Conservation (phyloP, 2,329 filamentous ascomycete species). For the Monosporascus cannonballus region DNA sequence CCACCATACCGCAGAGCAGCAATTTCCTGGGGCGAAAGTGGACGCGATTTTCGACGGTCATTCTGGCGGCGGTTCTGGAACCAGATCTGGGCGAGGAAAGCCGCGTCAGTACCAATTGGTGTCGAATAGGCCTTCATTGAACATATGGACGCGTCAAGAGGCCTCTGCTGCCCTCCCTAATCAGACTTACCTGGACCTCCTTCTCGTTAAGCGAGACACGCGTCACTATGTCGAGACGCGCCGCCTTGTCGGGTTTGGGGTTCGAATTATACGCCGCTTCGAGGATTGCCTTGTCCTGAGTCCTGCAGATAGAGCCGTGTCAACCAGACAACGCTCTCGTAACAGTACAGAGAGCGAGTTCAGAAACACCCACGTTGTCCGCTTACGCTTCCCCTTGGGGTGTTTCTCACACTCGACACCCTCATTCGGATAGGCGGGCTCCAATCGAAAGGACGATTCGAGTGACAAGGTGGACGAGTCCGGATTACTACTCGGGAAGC, state of each 20-base stretch:
- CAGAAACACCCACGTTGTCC: conserved; percentile 50
- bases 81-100: conserved; percentile 67
- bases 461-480: conserved; percentile 26
- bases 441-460: conserved; percentile 27
- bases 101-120: conserved; percentile 14
- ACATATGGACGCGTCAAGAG: neutral
- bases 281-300: conserved; percentile 82
- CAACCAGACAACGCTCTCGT: conserved; percentile 10
- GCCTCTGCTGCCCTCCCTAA: neutral
- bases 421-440: conserved; percentile 22
- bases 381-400: conserved; percentile 56
- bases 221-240: conserved; percentile 76
- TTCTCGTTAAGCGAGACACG: conserved; percentile 88
- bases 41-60: conserved; percentile 81
- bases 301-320: conserved; percentile 41
- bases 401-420: conserved; percentile 33
- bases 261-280: conserved; percentile 81
- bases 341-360: conserved; percentile 1
- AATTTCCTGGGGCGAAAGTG: conserved; percentile 72
- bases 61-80: conserved; percentile 95
- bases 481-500: conserved; percentile 21
- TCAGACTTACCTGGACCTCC: conserved; percentile 77
- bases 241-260: conserved; percentile 85
- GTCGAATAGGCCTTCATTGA: conserved; percentile 1
- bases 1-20: conserved; percentile 51